A percentile compares a stretch with the other conserved stretches of the same genome.
These are phyloP conservation scores for Camellia oleifera DNA, from an alignment of 179 eudicot species.

Conservation along the genomic window DNA sequence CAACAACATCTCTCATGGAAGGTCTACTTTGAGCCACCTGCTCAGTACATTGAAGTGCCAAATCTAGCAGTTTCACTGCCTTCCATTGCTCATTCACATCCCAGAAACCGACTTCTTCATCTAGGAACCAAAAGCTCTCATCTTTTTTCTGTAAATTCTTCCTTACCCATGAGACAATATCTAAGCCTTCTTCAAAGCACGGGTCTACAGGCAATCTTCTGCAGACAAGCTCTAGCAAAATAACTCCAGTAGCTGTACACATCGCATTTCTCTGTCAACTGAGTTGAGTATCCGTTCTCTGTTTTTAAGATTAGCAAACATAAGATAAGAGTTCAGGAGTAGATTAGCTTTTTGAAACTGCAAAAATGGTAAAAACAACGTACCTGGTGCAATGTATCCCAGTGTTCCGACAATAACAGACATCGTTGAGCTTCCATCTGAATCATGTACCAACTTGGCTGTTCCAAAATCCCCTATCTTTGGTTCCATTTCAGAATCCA, in stretches of 20 bases:
- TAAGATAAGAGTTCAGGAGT: not conserved
- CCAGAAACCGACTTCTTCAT: slow-evolving; percentile 16
- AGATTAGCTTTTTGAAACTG: not conserved
- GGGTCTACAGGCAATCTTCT: slow-evolving; percentile 25
- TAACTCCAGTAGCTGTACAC: slow-evolving; percentile 20
- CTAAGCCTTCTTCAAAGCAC: slow-evolving; percentile 20
- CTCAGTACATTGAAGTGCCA: slow-evolving; percentile 25
- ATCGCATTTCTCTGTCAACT: slow-evolving; percentile 10
- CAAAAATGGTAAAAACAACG: not conserved
- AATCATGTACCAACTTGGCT: slow-evolving; percentile 5
- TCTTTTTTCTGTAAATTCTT: slow-evolving; percentile 12
- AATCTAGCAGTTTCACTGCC: slow-evolving; percentile 19
- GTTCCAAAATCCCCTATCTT: slow-evolving; percentile 25
- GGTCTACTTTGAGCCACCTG: slow-evolving; percentile 14
- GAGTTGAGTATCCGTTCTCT: slow-evolving; percentile 13
- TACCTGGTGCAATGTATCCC: slow-evolving; percentile 32
- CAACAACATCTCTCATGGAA: slow-evolving; percentile 26
- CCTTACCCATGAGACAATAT: slow-evolving; percentile 18
- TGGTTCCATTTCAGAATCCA: slow-evolving; percentile 26
- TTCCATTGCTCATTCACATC: slow-evolving; percentile 8
- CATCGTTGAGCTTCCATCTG: slow-evolving; percentile 15
- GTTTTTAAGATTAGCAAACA: not conserved
- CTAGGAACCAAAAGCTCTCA: slow-evolving; percentile 9
- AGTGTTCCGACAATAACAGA: slow-evolving; percentile 23
- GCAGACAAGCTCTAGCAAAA: slow-evolving; percentile 17